Evolutionary conservation across 139 green algal genomes (phyloP), one percentile per base, ranked within the genome.

Genomic region (Picochlorum sp.): DNA sequence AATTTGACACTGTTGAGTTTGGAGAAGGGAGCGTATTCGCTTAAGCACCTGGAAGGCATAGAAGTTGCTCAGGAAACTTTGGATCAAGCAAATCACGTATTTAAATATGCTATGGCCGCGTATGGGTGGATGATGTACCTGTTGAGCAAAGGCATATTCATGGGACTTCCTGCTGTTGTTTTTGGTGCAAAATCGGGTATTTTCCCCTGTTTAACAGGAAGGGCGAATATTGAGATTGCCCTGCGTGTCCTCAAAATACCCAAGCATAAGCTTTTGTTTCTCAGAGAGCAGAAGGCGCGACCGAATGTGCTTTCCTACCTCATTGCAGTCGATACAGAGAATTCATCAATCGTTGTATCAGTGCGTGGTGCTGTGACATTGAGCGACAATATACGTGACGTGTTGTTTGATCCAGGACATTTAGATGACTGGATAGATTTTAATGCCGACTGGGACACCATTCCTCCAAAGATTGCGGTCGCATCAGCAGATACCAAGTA

Each of bases 101-200:
- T 53, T 53, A 22, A 12, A 29, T 53, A 29, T 31, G 24, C 44
- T 16, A 29, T 53, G 24, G 44, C 44, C 18, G 24, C 44, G 14
- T 53, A 53, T 31, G 44, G 44, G 28, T 53, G 44, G 44, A 53
- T 53, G 44, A 29, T 53, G 22, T 53, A 53, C 44, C 26, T 53
- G 22, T 26, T 53, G 26, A 22, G 24, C 18, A 24, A 53, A 33
- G 44, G 44, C 7, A 18, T 53, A n/a, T 31, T 29, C 7, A 29
- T 29, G 24, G 44, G 44, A 29, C 14, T 33, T 33, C 24, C 28
- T 7, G 44, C 44, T 7, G 12, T 31, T 5, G 14, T 12, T 53
- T 31, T 22, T 12, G 44, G 44, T 18, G 20, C n/a, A 12, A 29
- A 53, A 33, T n/a, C n/a, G 26, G 7, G 6, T 26, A 29, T 53